A percentile compares a stretch with the other conserved stretches of the same genome.
Conservation (phyloP, 108 stramenopile species). For the Chaetoceros tenuissimus region DNA sequence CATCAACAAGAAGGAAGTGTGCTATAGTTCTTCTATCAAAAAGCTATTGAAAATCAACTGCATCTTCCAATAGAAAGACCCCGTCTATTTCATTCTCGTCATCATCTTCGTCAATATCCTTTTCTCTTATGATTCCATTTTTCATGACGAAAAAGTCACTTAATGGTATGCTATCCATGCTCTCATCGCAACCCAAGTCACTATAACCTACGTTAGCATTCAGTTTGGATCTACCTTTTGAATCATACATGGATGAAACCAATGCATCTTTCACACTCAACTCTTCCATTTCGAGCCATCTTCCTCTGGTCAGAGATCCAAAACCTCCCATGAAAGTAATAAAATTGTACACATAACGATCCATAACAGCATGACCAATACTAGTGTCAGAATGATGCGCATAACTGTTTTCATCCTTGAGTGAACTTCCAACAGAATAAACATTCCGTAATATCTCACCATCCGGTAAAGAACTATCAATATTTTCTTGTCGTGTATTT, state of each 20-base stretch:
- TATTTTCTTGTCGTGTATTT: neutral
- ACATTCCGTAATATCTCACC: constrained; percentile 48
- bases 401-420: constrained; percentile 67
- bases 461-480: constrained; percentile 34
- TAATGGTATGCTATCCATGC: neutral
- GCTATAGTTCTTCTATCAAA: too few relatives aligned
- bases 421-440: constrained; percentile 58
- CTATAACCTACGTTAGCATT: neutral
- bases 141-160: neutral
- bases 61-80: neutral
- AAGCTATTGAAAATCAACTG: neutral
- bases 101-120: neutral
- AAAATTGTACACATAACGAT: constrained; percentile 61
- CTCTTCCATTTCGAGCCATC: neutral
- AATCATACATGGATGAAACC: neutral
- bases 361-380: constrained; percentile 59
- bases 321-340: constrained; percentile 2
- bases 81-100: neutral
- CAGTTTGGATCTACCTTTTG: neutral
- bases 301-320: neutral
- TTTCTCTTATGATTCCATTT: neutral
- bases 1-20: too few relatives aligned
- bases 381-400: constrained; percentile 50
- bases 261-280: neutral
- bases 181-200: neutral